Base-by-base conservation (phyloP, 176 grass and related monocot genomes). In the Dactylis glomerata region DNA sequence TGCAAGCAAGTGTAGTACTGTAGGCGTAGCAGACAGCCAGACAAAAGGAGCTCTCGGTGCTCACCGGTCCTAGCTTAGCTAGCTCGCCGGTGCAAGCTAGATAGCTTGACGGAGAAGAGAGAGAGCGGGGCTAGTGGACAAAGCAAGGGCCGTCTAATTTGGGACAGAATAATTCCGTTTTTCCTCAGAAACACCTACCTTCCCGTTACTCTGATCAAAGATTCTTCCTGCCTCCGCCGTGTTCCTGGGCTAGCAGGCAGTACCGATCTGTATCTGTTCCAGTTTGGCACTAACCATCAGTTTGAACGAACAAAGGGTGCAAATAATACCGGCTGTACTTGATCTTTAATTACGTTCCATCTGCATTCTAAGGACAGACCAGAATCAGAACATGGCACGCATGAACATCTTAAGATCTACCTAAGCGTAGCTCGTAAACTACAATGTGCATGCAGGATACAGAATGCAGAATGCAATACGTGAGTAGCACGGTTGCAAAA, bases 101-200 rank as follows among this genome's bases (percentile, higher is more conserved):
- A 31, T 41, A 62, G 58, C 40, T 64, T 50, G 70, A 50, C 57
- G 68, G 37, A 45, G 5, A 75, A 65, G 55, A 50, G 71, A 65
- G 17, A n/a, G n/a, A n/a, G 67, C 38, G 78, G 5, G 26, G 69
- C 54, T 74, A 61, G 46, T 34, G 68, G 68, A 83, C 71, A 66
- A 77, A 77, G 82, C 82, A n/a, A n/a, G 44, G 50, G 27, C 20
- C 24, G n/a, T 9, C 80, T 38, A 71, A 8, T 72, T 52, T 22
- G 5, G 55, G 86, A 78, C 65, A 56, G 81, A 88, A 83, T 83
- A 83, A 37, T 78, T 41, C 74, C 31, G 1, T 59, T 65, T 79
- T 26, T 66, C n/a, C 79, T 20, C 59, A 13, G 22, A 10, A 42
- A 24, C 78, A 16, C 23, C 13, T 33, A 32, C 9, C 72, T 70